These are phyloP conservation scores for Aegilops sharonensis DNA, from an alignment of 176 grass and related monocot genomes.

Conservation along the genomic window DNA sequence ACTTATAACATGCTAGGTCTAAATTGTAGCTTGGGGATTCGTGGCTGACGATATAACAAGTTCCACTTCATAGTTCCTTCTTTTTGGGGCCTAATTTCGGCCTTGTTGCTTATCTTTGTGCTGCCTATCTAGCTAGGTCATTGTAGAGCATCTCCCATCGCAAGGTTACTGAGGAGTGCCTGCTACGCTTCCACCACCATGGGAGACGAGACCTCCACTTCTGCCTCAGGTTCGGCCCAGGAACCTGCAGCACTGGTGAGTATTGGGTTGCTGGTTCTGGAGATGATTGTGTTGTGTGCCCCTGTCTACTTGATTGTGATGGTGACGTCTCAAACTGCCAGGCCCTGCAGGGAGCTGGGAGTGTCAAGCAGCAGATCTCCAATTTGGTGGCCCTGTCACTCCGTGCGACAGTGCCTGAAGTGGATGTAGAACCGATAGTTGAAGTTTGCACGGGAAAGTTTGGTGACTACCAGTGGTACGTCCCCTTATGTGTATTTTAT, in stretches of 20 bases:
- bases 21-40: background rate
- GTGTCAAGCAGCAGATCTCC: conserved; percentile 82
- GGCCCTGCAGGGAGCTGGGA: conserved; percentile 46
- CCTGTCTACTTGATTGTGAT: background rate
- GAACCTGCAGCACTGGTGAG: conserved; percentile 24
- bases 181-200: conserved; percentile 45
- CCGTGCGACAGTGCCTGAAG: conserved; percentile 48
- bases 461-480: conserved; percentile 96
- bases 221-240: conserved; percentile 21
- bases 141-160: conserved; percentile 46
- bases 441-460: conserved; percentile 74
- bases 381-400: conserved; percentile 60
- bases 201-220: conserved; percentile 65
- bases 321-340: background rate
- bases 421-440: conserved; percentile 73
- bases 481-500: background rate
- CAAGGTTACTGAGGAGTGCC: background rate
- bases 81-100: background rate
- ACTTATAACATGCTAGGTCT: background rate
- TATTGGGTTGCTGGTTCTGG: background rate
- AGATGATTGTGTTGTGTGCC: background rate
- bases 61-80: background rate
- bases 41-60: background rate
- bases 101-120: conserved; percentile 5
- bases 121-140: conserved; percentile 63